Conservation (phyloP, 2,329 filamentous ascomycete genomes). For the Clarireedia paspali region DNA sequence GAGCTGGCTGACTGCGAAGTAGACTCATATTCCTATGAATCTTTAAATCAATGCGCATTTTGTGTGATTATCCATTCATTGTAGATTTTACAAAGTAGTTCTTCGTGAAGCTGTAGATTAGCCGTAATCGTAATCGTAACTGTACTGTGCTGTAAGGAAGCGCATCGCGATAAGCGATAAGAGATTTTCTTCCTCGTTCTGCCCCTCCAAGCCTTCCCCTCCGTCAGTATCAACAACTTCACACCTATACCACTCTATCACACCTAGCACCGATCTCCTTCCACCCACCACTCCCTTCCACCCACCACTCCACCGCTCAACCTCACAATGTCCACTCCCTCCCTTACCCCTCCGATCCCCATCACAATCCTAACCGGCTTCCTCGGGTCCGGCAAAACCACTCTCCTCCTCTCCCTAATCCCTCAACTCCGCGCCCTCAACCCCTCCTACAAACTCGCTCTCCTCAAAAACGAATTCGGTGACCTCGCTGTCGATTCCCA, state of each 20-base stretch:
- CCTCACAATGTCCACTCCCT: background rate
- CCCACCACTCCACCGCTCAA: too few relatives aligned
- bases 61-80: too few relatives aligned
- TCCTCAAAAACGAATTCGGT: conserved; percentile 97
- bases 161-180: background rate
- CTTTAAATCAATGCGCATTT: too few relatives aligned
- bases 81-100: too few relatives aligned
- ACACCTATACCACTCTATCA: background rate
- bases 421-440: conserved; percentile 75
- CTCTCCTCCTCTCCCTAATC: conserved; percentile 86
- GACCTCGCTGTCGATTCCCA: conserved; percentile 91
- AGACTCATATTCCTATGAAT: too few relatives aligned
- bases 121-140: too few relatives aligned
- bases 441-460: conserved; percentile 74
- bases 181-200: background rate
- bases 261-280: background rate
- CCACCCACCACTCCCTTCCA: too few relatives aligned
- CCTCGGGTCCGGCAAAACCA: conserved; percentile 92
- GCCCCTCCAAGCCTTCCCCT: background rate
- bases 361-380: conserved; percentile 96
- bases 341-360: conserved; percentile 51
- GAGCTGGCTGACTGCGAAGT: too few relatives aligned
- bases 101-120: too few relatives aligned
- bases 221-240: background rate
- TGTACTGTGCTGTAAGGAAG: background rate